Evolutionary conservation across 2,329 filamentous ascomycete genomes (phyloP).

Genomic region (Botrytis hyacinthi): DNA sequence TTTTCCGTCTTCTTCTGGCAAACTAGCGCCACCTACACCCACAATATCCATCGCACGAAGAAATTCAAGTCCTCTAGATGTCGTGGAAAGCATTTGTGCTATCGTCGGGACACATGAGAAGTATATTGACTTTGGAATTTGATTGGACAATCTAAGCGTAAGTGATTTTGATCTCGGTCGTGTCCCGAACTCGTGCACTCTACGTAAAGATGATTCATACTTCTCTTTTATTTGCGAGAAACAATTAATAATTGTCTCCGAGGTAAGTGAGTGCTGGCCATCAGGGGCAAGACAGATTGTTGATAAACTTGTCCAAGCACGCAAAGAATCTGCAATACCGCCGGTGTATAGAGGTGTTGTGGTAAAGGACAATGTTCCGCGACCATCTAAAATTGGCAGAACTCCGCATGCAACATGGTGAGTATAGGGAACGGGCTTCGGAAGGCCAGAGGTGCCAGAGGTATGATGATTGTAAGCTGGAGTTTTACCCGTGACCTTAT

Average conservation of each 20-base stretch:
- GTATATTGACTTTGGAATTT: slow-evolving; percentile 40
- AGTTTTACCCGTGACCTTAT: too few species aligned
- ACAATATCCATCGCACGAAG: slow-evolving; percentile 57
- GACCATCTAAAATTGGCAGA: slow-evolving; percentile 44
- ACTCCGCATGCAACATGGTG: slow-evolving; percentile 55
- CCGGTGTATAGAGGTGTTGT: slow-evolving; percentile 67
- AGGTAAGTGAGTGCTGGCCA: slow-evolving; percentile 43
- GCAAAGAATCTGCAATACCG: slow-evolving; percentile 60
- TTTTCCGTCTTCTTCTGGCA: slow-evolving; percentile 53
- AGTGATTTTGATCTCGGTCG: not conserved
- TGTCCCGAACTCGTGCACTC: not conserved
- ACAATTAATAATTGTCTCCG: slow-evolving; percentile 5
- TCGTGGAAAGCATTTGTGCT: slow-evolving; percentile 51
- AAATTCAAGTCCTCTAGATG: slow-evolving; percentile 43
- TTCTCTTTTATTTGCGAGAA: not conserved
- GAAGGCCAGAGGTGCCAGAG: slow-evolving; percentile 62
- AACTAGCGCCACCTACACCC: slow-evolving; percentile 61
- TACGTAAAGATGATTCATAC: not conserved
- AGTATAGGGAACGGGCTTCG: slow-evolving; percentile 60
- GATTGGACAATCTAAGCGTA: not conserved
- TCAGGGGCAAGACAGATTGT: slow-evolving; percentile 63
- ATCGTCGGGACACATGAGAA: slow-evolving; percentile 63
- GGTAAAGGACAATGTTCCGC: slow-evolving; percentile 53
- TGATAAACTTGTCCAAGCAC: slow-evolving; percentile 59
- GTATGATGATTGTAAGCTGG: slow-evolving; percentile 46